Conservation (phyloP, 2,329 filamentous ascomycete species). For the Fusarium transvaalense region DNA sequence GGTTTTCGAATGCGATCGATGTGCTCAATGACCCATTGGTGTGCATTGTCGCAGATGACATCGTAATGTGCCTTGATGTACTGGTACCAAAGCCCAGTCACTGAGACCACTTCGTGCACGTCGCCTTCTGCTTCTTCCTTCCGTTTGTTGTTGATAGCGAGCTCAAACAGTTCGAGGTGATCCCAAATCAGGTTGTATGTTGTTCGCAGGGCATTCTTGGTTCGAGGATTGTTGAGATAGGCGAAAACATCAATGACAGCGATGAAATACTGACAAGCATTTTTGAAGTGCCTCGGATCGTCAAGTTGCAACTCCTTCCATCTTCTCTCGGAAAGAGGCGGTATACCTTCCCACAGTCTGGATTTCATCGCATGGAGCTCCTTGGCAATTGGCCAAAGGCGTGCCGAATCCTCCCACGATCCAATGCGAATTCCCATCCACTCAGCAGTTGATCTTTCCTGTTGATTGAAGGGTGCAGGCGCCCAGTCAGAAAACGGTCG, state of each 20-base stretch:
- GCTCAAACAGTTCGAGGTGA: slow-evolving; percentile 43
- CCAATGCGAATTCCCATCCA: slow-evolving; percentile 36
- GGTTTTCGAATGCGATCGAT: slow-evolving; percentile 41
- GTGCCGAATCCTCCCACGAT: slow-evolving; percentile 33
- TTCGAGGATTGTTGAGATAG: slow-evolving; percentile 43
- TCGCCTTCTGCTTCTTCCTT: not conserved
- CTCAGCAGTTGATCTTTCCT: slow-evolving; percentile 9
- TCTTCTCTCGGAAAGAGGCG: slow-evolving; percentile 46
- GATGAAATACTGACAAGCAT: slow-evolving; percentile 44
- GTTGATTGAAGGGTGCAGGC: slow-evolving; percentile 35
- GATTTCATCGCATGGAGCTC: slow-evolving; percentile 50
- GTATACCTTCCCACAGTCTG: slow-evolving; percentile 48
- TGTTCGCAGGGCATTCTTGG: slow-evolving; percentile 39
- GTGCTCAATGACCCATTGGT: slow-evolving; percentile 46
- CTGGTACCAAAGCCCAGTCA: slow-evolving; percentile 46
- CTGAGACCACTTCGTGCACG: slow-evolving; percentile 1
- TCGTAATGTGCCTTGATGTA: slow-evolving; percentile 45
- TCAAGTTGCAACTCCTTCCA: slow-evolving; percentile 46
- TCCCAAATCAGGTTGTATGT: slow-evolving; percentile 49
- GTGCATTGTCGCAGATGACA: slow-evolving; percentile 36
- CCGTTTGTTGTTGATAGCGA: slow-evolving; percentile 43
- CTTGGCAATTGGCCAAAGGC: slow-evolving; percentile 42
- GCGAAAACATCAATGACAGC: slow-evolving; percentile 45
- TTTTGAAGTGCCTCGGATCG: slow-evolving; percentile 37
- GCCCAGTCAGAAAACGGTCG: slow-evolving; percentile 43